Evolutionary conservation across 441 rosid genomes (phyloP), one percentile per base, ranked within the genome.

Genomic region (Pelargonium australe): DNA sequence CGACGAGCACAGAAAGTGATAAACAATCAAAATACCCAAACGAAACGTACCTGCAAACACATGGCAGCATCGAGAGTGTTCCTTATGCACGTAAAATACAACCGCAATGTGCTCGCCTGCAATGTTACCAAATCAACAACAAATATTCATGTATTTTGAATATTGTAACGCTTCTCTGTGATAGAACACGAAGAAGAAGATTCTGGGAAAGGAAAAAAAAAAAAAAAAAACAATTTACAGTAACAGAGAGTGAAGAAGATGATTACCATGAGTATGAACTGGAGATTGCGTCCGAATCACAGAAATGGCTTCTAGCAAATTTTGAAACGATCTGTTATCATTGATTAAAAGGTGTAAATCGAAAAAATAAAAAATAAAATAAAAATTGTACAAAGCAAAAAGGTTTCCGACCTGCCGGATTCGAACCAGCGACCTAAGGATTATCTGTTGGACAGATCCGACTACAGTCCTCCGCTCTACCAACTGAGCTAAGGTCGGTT

Each of bases 1-100:
- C 1, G 43, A 61, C 3, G 0, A 13, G 28, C 5, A 31, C 20
- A 41, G 6, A 69, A 0, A 60, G 2, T 16, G 6, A 37, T 19
- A 1, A 5, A n/a, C 34, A 20, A 20, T 20, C 23, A 20, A 20
- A 20, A 20, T 20, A 0, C 23, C 23, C 23, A 20, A 20, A 20
- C 0, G 23, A 20, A 20, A 20, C 23, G 7, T 63, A 88, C 95
- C 95, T 89, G 96, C 73, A 95, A 84, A 73, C 99, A 95, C 91
- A 95, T 76, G 73, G 97, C 89, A 64, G 96, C 99, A 75, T 95
- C 96, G 19, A 92, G 95, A 37, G 97, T 92, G 81, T 85, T 95
- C 78, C 90, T 80, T 67, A 90, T 89, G 82, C 99, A 95, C 34
- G 90, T 84, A 81, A 90, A 78, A 75, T 92, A 92, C 75, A 89